These are phyloP conservation scores for Fusarium equiseti DNA, from an alignment of 2,329 filamentous ascomycete species.

Conservation along the genomic window DNA sequence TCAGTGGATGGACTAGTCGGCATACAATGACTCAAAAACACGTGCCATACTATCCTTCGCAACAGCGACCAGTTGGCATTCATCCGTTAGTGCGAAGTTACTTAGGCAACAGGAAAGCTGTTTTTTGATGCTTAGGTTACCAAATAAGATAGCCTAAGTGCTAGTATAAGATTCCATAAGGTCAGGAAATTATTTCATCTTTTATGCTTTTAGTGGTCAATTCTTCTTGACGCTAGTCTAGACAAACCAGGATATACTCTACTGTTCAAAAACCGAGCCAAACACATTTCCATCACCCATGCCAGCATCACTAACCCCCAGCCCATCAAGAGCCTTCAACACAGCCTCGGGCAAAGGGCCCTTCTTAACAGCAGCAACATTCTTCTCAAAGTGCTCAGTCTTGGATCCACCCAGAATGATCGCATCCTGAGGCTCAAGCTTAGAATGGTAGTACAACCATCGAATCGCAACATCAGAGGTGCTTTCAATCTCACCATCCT, in stretches of 20 bases:
- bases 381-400: neutral
- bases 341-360: neutral
- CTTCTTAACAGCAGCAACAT: neutral
- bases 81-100: too few species aligned
- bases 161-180: too few species aligned
- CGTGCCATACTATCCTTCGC: too few species aligned
- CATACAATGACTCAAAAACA: too few species aligned
- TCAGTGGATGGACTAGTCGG: too few species aligned
- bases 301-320: neutral
- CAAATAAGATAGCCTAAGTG: too few species aligned
- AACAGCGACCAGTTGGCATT: too few species aligned
- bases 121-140: too few species aligned
- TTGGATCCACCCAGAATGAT: neutral
- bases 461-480: neutral
- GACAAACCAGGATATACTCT: accelerated
- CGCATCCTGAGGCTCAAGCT: neutral
- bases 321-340: neutral
- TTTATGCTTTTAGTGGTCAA: too few species aligned
- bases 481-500: neutral
- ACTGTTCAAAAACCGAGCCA: neutral
- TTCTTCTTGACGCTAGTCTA: too few species aligned
- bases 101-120: too few species aligned
- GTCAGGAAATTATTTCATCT: too few species aligned
- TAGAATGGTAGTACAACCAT: neutral
- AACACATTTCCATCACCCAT: neutral